Evolutionary conservation across 2,329 filamentous ascomycete genomes (phyloP), one percentile per base, ranked within the genome.

Genomic region (Penicillium sp.): DNA sequence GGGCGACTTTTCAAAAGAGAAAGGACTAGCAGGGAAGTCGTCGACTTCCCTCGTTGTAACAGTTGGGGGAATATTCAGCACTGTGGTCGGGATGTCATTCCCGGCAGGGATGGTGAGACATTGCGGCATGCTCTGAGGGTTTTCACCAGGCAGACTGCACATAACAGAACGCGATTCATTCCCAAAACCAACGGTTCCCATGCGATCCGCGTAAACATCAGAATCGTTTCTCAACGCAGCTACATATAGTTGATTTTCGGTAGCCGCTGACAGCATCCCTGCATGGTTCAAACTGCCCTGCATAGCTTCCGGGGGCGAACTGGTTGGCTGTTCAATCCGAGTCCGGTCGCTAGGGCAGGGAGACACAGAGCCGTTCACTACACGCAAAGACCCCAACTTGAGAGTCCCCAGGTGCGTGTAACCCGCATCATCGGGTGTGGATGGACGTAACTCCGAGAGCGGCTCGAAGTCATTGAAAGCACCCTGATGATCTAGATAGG

Each of bases 401-500:
- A 79, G 67, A 7, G 71, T 71, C 19, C 76, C 76, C n/a, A 79
- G 62, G 60, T 78, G 76, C n/a, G 76, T 77, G 60, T 79, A 79
- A 48, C 67, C 72, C 51, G 67, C 69, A 46, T 70, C 75, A 62
- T 52, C 70, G 44, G 60, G 76, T 60, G 67, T 76, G 61, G 60
- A 64, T 52, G 63, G 73, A 51, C 68, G 72, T 58, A 47, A 30
- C 49, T 41, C 66, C 50, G 63, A 21, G 15, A 58, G 30, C 5
- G 62, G 54, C 52, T 65, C 47, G 8, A 64, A 50, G 56, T 60
- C 53, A 46, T 68, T 58, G 26, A 56, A 54, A n/a, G 57, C 45
- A 48, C 68, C 67, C 19, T 67, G 58, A 19, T 44, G 45, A 15
- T 60, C 45, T 23, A 44, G 48, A n/a, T 69, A 56, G 9, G 69